Conservation (phyloP, 1,284 basidiomycete genomes). For the Xerocomus nothofagi region DNA sequence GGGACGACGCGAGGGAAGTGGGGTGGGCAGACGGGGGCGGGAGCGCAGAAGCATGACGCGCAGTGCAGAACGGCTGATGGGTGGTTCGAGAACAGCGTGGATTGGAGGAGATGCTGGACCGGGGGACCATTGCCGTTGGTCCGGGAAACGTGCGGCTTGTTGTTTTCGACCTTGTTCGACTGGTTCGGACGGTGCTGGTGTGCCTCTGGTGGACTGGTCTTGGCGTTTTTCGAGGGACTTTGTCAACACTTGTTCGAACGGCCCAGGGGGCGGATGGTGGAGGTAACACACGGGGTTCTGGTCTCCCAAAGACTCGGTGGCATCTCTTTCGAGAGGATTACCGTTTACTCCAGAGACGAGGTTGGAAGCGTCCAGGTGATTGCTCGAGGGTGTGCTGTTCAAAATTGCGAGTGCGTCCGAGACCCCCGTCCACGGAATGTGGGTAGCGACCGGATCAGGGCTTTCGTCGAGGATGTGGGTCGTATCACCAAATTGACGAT, state of each 20-base stretch:
- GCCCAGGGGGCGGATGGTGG: too few relatives aligned
- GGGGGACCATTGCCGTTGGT: neutral
- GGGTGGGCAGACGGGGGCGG: constrained; percentile 15
- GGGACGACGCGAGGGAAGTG: constrained; percentile 5
- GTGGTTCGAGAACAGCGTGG: neutral
- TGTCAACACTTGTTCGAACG: neutral
- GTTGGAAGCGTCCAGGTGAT: too few relatives aligned
- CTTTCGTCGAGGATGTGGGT: too few relatives aligned
- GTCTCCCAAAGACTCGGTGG: neutral
- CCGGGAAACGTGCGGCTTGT: neutral
- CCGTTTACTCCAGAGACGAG: neutral
- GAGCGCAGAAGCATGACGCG: neutral
- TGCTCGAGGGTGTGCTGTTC: neutral
- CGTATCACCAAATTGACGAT: too few relatives aligned
- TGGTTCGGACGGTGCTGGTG: neutral
- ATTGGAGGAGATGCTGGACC: neutral
- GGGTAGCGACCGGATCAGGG: neutral
- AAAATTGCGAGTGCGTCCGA: neutral
- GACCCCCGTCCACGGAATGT: neutral
- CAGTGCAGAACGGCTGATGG: neutral
- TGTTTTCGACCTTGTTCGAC: constrained; percentile 4
- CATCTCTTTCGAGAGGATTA: neutral
- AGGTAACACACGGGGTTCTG: neutral
- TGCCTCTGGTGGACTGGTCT: neutral
- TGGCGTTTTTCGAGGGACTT: neutral